A percentile compares a stretch with the other conserved stretches of the same genome.
phyloP scores from a whole-genome alignment of 495 filamentous ascomycete species.

The Neohortaea acidophila region DNA sequence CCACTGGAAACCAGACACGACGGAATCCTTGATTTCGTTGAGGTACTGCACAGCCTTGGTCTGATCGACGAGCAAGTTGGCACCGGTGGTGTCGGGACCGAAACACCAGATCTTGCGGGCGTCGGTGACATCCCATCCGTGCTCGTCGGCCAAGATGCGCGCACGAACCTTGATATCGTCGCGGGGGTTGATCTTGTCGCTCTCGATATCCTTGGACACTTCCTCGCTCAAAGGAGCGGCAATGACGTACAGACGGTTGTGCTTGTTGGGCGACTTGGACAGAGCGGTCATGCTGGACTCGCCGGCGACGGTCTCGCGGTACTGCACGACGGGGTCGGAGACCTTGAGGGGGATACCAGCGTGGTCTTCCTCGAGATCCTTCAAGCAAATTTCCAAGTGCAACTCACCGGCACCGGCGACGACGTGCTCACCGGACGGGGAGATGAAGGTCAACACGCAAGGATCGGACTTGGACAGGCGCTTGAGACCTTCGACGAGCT shows the following conservation, averaged over 20 bases:
- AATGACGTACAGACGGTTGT: conserved; percentile 96
- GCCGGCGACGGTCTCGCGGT: conserved; percentile 83
- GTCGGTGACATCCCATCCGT: conserved; percentile 99
- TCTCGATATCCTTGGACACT: conserved; percentile 76
- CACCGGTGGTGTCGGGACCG: conserved; percentile 91
- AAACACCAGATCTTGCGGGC: conserved; percentile 99
- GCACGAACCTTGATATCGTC: conserved; percentile 99
- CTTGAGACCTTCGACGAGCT: conserved; percentile 99
- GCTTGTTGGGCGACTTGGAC: conserved; percentile 99
- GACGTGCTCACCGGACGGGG: conserved; percentile 90
- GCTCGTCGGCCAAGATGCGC: conserved; percentile 89
- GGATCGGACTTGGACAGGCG: conserved; percentile 99
- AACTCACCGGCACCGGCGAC: conserved; percentile 98
- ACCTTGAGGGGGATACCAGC: conserved; percentile 92
- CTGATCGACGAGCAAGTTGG: conserved; percentile 98
- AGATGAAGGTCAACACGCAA: conserved; percentile 82
- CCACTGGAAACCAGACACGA: conserved; percentile 99
- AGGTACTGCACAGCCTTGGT: conserved; percentile 99
- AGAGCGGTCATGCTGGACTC: conserved; percentile 86
- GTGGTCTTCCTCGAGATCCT: conserved; percentile 99
- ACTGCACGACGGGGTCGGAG: conserved; percentile 91
- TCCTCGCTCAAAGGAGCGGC: conserved; percentile 85
- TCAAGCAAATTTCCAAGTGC: conserved; percentile 98
- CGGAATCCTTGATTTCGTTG: conserved; percentile 99
- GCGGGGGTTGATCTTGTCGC: conserved; percentile 81